Base-by-base conservation (phyloP, 164 flowering plant genomes). In the Vitis rotundifolia region DNA sequence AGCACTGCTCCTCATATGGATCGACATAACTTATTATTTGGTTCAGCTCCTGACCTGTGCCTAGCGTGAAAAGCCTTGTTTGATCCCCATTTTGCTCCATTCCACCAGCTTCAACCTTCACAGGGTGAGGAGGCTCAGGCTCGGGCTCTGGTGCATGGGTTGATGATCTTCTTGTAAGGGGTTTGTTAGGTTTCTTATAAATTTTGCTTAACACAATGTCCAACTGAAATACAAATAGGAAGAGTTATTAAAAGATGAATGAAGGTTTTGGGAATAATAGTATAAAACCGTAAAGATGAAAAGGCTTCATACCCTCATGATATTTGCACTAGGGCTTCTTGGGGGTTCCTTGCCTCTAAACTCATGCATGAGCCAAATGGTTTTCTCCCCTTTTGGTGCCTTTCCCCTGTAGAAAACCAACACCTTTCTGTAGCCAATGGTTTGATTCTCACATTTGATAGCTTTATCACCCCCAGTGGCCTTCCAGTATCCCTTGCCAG, bases 341-440 rank as follows among this genome's bases (percentile, higher is more conserved):
- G 14, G 14, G 11, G 66, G 59, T 2, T 14, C 28, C 6, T 54
- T 44, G 2, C 55, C 55, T 18, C 67, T 52, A 55, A 3, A 70
- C 28, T 70, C 73, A 50, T 71, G 63, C 74, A 71, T 71, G 11
- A 71, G 59, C 75, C 75, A 72, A 12, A 59, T 18, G 3, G 75
- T 66, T 18, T 72, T 72, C 9, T 16, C 15, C 2, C 70, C 75
- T 5, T 48, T 49, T 31, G 63, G 70, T 10, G 68, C 22, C 19
- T 49, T 63, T 11, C 73, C 67, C 9, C 8, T 37, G 49, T 63
- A 71, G 49, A 55, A 72, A 1, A 72, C 75, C 60, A 66, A 37
- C 1, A 66, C 16, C 54, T 60, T 72, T 19, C 52, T 65, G 26
- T 5, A 51, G 37, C 75, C 75, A 59, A 66, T 14, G 0, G 1